Evolutionary conservation across 495 filamentous ascomycete species (phyloP).

Genomic region (Xylaria intraflava): DNA sequence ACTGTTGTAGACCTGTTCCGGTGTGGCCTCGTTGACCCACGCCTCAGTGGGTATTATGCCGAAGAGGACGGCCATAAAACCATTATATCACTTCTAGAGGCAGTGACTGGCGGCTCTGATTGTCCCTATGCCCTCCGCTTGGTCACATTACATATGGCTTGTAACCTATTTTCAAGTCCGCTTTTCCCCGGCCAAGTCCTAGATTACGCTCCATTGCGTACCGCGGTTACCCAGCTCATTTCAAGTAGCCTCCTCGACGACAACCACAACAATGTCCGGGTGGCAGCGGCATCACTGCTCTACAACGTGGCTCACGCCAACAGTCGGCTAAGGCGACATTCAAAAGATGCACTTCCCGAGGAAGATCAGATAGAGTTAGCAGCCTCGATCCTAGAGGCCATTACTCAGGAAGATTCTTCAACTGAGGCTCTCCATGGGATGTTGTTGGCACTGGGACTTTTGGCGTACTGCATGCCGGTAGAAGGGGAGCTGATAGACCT

Average conservation of each 20-base stretch:
- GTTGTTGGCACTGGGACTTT: slow-evolving; percentile 61
- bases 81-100: slow-evolving; percentile 56
- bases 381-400: slow-evolving; percentile 69
- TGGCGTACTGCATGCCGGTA: slow-evolving; percentile 62
- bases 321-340: slow-evolving; percentile 53
- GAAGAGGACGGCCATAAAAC: slow-evolving; percentile 62
- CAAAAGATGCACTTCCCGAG: slow-evolving; percentile 56
- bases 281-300: slow-evolving; percentile 72
- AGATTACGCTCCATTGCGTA: slow-evolving; percentile 28
- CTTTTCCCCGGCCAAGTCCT: slow-evolving; percentile 48
- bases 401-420: slow-evolving; percentile 59
- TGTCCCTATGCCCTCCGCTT: slow-evolving; percentile 78
- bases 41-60: slow-evolving; percentile 82
- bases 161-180: slow-evolving; percentile 57
- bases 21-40: slow-evolving; percentile 66
- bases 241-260: slow-evolving; percentile 51
- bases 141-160: slow-evolving; percentile 60
- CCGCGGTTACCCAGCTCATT: slow-evolving; percentile 38
- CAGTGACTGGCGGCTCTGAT: slow-evolving; percentile 41
- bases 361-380: slow-evolving; percentile 70
- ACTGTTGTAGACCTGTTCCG: slow-evolving; percentile 77
- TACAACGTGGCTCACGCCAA: slow-evolving; percentile 75
- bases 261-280: slow-evolving; percentile 50
- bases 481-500: slow-evolving; percentile 69
- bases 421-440: slow-evolving; percentile 66